Percentiles rank a stretch among this genome's conserved stretches.
These are phyloP conservation scores for Penicillium concentricum DNA, from an alignment of 2,329 filamentous ascomycete genomes.

Conservation along the genomic window DNA sequence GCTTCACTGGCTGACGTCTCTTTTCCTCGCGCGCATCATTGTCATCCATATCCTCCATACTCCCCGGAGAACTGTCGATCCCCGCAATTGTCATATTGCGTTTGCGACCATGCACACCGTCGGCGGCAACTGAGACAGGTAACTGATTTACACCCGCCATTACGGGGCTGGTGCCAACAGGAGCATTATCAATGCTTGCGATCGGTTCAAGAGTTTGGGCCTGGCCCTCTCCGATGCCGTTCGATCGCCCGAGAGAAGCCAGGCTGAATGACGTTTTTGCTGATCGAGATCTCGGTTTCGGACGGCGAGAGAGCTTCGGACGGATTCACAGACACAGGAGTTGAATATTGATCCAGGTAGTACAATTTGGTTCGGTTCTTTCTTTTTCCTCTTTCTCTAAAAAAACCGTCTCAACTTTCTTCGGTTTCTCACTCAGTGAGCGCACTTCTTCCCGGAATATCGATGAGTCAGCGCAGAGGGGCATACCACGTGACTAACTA, in stretches of 20 bases:
- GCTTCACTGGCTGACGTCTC: constrained; percentile 53
- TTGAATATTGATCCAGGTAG: not conserved
- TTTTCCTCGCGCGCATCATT: constrained; percentile 44
- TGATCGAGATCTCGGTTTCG: constrained; percentile 15
- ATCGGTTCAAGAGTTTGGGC: constrained; percentile 29
- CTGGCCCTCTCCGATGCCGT: constrained; percentile 38
- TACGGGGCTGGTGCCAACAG: constrained; percentile 37
- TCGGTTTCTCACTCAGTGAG: constrained; percentile 1
- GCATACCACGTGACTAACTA: not conserved
- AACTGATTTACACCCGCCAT: constrained; percentile 37
- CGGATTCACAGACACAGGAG: not conserved
- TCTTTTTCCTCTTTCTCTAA: not conserved
- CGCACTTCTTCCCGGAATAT: not conserved
- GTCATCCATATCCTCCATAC: constrained; percentile 47
- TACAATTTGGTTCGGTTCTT: not conserved
- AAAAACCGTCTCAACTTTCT: constrained; percentile 3
- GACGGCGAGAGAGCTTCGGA: constrained; percentile 6
- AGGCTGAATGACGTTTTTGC: constrained; percentile 33
- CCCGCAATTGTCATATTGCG: constrained; percentile 45
- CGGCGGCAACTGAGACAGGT: constrained; percentile 29
- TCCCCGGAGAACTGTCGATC: constrained; percentile 49
- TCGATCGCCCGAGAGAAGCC: constrained; percentile 35
- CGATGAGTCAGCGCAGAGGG: constrained; percentile 5
- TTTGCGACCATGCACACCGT: constrained; percentile 39
- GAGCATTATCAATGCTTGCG: constrained; percentile 35